phyloP scores from a whole-genome alignment of 208 protist species.

The Leishmania arabica region DNA sequence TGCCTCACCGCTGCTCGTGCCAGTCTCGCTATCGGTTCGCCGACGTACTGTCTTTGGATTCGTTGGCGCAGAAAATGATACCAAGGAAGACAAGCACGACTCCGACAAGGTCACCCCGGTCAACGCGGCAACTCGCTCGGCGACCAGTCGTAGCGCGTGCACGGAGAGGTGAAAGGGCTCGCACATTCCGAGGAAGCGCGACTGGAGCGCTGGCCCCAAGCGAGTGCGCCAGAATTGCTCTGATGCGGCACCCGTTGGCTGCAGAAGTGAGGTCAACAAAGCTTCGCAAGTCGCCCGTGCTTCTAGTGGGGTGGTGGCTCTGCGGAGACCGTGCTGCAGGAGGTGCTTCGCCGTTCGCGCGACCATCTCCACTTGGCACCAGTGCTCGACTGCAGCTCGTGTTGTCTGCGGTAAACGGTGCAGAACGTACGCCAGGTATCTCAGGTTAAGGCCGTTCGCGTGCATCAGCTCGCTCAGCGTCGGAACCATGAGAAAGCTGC shows the following conservation, averaged over 20 bases:
- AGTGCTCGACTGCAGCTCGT: constrained; percentile 55
- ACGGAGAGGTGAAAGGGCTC: constrained; percentile 57
- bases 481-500: constrained; percentile 60
- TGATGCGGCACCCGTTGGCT: constrained; percentile 39
- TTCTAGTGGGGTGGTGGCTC: constrained; percentile 38
- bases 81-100: constrained; percentile 37
- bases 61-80: neutral
- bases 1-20: neutral
- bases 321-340: constrained; percentile 54
- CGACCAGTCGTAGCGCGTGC: constrained; percentile 58
- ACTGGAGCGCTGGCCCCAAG: constrained; percentile 58
- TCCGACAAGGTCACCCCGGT: constrained; percentile 58
- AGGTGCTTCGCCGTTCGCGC: constrained; percentile 64
- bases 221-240: constrained; percentile 74
- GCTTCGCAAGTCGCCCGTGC: constrained; percentile 26
- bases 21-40: neutral
- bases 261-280: constrained; percentile 60
- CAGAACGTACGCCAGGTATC: constrained; percentile 82
- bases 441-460: constrained; percentile 73
- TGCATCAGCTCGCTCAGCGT: constrained; percentile 60
- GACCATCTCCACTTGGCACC: constrained; percentile 76
- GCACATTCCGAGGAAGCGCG: constrained; percentile 42
- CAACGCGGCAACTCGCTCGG: constrained; percentile 44
- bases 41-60: too few species aligned
- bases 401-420: constrained; percentile 55